Base-by-base conservation (phyloP, 805 yeast genomes). In the Wickerhamiella slavikovae region DNA sequence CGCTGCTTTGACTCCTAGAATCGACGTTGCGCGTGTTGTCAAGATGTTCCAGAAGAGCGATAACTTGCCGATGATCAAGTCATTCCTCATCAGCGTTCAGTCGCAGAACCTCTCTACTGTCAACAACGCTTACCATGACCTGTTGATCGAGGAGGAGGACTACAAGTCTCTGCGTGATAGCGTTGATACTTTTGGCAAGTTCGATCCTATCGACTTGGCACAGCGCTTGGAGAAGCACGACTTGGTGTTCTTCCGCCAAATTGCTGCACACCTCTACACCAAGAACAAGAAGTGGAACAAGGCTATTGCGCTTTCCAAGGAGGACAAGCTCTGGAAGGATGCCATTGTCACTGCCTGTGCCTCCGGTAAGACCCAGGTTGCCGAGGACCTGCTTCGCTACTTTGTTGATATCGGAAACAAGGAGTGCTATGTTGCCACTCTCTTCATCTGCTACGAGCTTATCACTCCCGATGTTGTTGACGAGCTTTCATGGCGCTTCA, bases 371-470 rank as follows among this genome's bases (percentile, higher is more conserved):
- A 46, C 67, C 8, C 82, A 77, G 49, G 74, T 85, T 47, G 83
- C 92, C 21, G 85, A 79, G 51, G 96, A 89, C 35, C 60, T 79
- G 39, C 59, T 89, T 51, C 66, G 74, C 31, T 89, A 85, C 58
- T 89, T 89, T 52, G 95, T 89, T 35, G 95, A 85, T 44, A 79
- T 92, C 23, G 96, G 93, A 42, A 89, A 89, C 58, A 80, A 74
- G 54, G 98, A 89, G 60, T 78, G 93, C 45, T 77, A 80, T 49
- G 75, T 82, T 44, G 95, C 93, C 4, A 67, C 83, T 36, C 63
- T 89, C 47, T 89, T 74, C 57, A 60, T 79, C 4, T 78, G 91
- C 45, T 89, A 89, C 52, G 77, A 74, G 30, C 59, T 73, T 46
- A 61, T 89, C 40, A 68, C 68, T 30, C 70, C 68, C 40, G 98